phyloP scores from a whole-genome alignment of 208 protist species.

The Porcisia deanei region DNA sequence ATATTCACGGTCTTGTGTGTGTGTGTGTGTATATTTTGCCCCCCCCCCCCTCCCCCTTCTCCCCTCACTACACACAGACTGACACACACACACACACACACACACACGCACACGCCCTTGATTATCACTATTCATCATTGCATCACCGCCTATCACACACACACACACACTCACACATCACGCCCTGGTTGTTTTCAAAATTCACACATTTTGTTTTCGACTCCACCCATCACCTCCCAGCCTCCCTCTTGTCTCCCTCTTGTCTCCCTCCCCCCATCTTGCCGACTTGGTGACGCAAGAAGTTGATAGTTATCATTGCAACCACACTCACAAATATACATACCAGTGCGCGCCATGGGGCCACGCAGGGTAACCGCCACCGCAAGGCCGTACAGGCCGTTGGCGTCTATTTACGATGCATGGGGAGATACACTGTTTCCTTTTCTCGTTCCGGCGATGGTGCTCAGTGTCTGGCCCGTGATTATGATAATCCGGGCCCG shows the following conservation, averaged over 20 bases:
- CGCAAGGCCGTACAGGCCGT: not conserved
- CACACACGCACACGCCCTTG: not conserved
- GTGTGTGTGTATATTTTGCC: not conserved
- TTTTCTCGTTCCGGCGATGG: slow-evolving; percentile 18
- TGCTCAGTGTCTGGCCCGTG: slow-evolving; percentile 14
- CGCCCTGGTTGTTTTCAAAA: not conserved
- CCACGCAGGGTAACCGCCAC: not conserved
- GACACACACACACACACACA: not conserved
- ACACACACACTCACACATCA: not conserved
- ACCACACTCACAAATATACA: not conserved
- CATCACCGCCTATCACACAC: too few species aligned
- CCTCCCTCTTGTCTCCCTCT: not conserved
- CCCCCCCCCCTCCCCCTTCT: not conserved
- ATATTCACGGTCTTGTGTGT: not conserved
- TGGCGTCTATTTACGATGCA: slow-evolving; percentile 16
- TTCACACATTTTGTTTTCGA: too few species aligned
- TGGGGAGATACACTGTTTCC: slow-evolving; percentile 11
- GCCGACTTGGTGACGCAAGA: not conserved
- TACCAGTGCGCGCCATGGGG: not conserved
- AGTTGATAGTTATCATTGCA: not conserved
- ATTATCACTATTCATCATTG: not conserved
- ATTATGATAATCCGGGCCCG: slow-evolving; percentile 5
- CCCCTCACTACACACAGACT: not conserved
- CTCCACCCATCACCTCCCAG: too few species aligned
- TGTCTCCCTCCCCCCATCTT: not conserved